Conservation (phyloP, 345 rosid species). For the Sapria himalayana region DNA sequence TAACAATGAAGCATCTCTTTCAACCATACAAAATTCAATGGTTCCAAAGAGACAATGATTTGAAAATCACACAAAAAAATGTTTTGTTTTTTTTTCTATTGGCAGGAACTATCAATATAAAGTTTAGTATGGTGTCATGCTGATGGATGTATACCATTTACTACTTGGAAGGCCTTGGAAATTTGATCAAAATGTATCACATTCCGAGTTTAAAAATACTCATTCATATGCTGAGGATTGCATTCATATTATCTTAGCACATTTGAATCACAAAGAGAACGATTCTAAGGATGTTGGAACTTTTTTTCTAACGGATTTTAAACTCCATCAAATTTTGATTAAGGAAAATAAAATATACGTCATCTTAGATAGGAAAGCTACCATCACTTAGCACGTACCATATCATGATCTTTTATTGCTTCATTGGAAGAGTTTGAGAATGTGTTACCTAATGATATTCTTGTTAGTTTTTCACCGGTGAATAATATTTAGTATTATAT, state of each 20-base stretch:
- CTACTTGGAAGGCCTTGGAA: neutral
- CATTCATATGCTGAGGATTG: neutral
- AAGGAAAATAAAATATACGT: neutral
- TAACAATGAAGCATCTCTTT: too few relatives aligned
- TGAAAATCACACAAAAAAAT: neutral
- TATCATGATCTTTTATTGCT: neutral
- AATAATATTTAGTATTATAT: neutral
- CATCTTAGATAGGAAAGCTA: neutral
- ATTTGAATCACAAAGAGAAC: neutral
- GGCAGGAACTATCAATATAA: conserved; percentile 1
- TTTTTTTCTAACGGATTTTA: neutral
- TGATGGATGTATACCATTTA: neutral
- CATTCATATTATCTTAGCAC: neutral
- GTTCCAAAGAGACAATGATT: too few relatives aligned
- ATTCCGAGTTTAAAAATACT: neutral
- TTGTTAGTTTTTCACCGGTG: neutral
- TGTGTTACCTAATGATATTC: neutral
- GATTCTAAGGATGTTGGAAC: neutral
- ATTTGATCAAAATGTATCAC: neutral
- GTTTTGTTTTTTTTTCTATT: neutral
- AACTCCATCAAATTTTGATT: too few relatives aligned
- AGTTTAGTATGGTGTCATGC: neutral
- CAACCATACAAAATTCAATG: too few relatives aligned
- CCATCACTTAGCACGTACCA: neutral
- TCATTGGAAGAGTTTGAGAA: neutral